Conservation (phyloP, 2,329 filamentous ascomycete genomes). For the Pseudodiploospora longispora region DNA sequence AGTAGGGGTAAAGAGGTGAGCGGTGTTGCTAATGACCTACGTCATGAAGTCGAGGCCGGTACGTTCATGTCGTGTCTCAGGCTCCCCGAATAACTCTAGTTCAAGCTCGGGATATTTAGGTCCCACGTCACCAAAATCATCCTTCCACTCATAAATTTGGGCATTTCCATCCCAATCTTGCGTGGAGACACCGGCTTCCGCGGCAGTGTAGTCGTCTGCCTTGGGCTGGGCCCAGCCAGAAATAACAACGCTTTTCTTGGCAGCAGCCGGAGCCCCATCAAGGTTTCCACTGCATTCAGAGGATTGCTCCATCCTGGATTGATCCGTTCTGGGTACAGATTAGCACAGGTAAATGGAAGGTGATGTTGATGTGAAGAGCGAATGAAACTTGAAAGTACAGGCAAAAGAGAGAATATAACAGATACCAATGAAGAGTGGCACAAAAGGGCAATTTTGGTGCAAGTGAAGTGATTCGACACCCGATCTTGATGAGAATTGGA, state of each 20-base stretch:
- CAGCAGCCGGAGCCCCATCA: conserved; percentile 10
- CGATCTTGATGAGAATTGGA: too few relatives aligned
- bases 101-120: conserved; percentile 66
- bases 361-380: too few relatives aligned
- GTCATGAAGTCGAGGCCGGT: conserved; percentile 56
- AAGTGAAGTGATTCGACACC: too few relatives aligned
- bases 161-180: conserved; percentile 46
- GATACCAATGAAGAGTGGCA: too few relatives aligned
- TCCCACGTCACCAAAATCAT: conserved; percentile 79
- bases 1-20: conserved; percentile 10
- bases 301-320: too few relatives aligned
- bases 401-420: too few relatives aligned
- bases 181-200: conserved; percentile 9
- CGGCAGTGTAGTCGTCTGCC: conserved; percentile 39
- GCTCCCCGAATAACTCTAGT: conserved; percentile 60
- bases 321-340: too few relatives aligned
- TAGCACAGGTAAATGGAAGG: too few relatives aligned
- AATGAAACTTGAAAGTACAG: too few relatives aligned
- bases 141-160: conserved; percentile 73
- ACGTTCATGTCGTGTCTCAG: conserved; percentile 38
- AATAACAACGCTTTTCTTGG: conserved; percentile 28
- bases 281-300: too few relatives aligned
- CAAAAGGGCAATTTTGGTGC: too few relatives aligned
- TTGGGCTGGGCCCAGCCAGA: conserved; percentile 38
- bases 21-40: conserved; percentile 32